These are phyloP conservation scores for Cyclotella sp. DNA, from an alignment of 108 stramenopile genomes.

Conservation along the genomic window DNA sequence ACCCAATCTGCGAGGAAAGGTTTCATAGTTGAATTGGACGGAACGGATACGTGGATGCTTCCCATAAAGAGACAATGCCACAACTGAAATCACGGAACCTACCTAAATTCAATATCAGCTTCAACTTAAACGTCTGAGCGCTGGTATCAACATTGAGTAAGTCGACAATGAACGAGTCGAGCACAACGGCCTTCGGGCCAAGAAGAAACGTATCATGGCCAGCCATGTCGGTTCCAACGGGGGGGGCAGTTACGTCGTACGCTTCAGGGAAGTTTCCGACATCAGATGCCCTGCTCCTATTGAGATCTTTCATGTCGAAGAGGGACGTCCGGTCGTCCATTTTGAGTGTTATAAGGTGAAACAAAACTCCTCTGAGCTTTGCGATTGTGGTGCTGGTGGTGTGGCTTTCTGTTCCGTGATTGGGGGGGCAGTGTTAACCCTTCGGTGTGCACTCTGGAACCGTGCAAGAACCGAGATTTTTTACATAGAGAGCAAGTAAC, in stretches of 20 bases:
- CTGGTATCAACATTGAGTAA: slow-evolving; percentile 39
- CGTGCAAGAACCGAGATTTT: too few species aligned
- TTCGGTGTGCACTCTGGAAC: too few species aligned
- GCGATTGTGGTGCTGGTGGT: too few species aligned
- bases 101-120: slow-evolving; percentile 30
- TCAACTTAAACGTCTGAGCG: slow-evolving; percentile 43
- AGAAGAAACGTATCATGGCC: slow-evolving; percentile 43
- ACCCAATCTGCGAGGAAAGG: slow-evolving; percentile 32
- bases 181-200: slow-evolving; percentile 39
- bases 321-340: neutral
- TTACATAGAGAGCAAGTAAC: too few species aligned
- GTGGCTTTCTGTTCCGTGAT: too few species aligned
- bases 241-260: slow-evolving; percentile 18
- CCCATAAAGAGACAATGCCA: too few species aligned
- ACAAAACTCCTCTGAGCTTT: too few species aligned
- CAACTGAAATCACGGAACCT: neutral
- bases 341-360: neutral
- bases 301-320: neutral
- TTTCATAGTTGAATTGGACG: too few species aligned
- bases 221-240: slow-evolving; percentile 46
- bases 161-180: slow-evolving; percentile 45
- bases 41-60: too few species aligned
- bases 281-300: neutral
- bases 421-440: too few species aligned
- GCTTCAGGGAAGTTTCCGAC: slow-evolving; percentile 12